phyloP scores from a whole-genome alignment of 768 basidiomycete genomes.

The Agaricus subrufescens region DNA sequence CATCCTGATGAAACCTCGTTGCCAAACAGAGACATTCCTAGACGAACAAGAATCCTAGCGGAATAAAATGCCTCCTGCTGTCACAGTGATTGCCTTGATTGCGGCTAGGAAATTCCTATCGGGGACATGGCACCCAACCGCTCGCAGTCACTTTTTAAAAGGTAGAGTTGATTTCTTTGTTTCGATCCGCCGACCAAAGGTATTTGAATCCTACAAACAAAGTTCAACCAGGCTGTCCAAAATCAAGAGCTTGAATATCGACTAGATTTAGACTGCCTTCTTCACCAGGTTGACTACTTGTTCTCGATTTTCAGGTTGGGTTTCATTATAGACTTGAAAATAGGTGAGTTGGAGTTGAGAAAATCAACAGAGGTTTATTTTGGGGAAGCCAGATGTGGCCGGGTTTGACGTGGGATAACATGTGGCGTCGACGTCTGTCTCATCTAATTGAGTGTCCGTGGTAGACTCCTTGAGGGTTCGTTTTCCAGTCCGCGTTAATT shows the following conservation, averaged over 20 bases:
- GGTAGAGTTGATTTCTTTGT: too few relatives aligned
- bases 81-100: too few relatives aligned
- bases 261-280: background rate
- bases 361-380: slow-evolving; percentile 16
- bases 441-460: too few relatives aligned
- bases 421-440: background rate
- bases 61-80: background rate
- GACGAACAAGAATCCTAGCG: background rate
- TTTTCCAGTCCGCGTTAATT: too few relatives aligned
- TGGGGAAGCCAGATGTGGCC: slow-evolving; percentile 6
- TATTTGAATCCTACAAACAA: too few relatives aligned
- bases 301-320: background rate
- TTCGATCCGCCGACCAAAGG: too few relatives aligned
- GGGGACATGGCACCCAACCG: too few relatives aligned
- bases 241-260: too few relatives aligned
- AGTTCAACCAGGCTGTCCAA: too few relatives aligned
- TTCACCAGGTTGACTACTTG: background rate
- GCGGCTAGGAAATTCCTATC: too few relatives aligned
- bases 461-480: too few relatives aligned
- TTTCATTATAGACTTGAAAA: background rate
- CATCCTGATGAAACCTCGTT: background rate
- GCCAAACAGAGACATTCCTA: background rate
- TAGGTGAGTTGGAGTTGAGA: background rate
- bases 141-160: too few relatives aligned
- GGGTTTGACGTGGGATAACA: slow-evolving; percentile 9